phyloP scores from a whole-genome alignment of 164 flowering plant genomes.

The Vitis rupestris region DNA sequence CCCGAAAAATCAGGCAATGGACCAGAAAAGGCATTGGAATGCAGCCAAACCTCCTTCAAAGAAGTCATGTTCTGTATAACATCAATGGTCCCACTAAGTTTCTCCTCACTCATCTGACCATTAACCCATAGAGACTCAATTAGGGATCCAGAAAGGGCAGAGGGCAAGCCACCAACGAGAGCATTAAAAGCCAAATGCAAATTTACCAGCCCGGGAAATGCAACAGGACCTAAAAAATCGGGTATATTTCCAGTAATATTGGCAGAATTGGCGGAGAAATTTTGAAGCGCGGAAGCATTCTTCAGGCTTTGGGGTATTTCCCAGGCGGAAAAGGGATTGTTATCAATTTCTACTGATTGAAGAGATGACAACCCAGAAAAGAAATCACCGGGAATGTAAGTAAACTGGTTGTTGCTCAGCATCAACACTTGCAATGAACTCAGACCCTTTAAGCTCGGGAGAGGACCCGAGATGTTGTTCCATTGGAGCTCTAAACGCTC shows the following conservation, averaged over 20 bases:
- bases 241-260: constrained; percentile 68
- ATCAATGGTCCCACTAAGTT: constrained; percentile 58
- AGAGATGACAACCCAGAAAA: constrained; percentile 60
- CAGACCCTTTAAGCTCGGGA: constrained; percentile 71
- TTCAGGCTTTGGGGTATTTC: constrained; percentile 57
- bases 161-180: constrained; percentile 68
- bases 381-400: constrained; percentile 63
- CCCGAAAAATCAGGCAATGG: constrained; percentile 80
- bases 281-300: constrained; percentile 54
- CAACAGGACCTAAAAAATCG: constrained; percentile 50
- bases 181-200: constrained; percentile 67
- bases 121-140: constrained; percentile 84
- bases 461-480: constrained; percentile 64
- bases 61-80: constrained; percentile 73
- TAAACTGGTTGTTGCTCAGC: constrained; percentile 59
- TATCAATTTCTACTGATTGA: constrained; percentile 53
- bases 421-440: constrained; percentile 51
- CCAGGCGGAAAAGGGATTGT: constrained; percentile 70
- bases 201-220: constrained; percentile 53
- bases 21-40: constrained; percentile 70
- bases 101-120: constrained; percentile 47
- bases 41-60: constrained; percentile 78
- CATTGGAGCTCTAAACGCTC: constrained; percentile 66
- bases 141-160: constrained; percentile 45
- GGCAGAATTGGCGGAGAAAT: constrained; percentile 84